A percentile compares a stretch with the other conserved stretches of the same genome.
These are phyloP conservation scores for Botrytis squamosa DNA, from an alignment of 2,329 filamentous ascomycete genomes.

Conservation along the genomic window DNA sequence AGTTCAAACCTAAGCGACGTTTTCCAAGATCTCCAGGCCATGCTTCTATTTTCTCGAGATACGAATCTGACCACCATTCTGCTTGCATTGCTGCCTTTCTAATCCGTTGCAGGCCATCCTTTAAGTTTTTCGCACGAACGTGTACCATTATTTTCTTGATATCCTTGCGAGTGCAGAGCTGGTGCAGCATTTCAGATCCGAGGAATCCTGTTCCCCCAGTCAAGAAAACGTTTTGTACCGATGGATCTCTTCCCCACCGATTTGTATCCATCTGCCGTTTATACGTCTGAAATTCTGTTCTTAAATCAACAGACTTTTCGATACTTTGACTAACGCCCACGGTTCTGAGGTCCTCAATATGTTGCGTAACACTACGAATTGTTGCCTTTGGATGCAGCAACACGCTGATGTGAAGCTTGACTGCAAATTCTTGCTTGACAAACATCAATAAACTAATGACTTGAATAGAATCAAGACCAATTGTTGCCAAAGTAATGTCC, in stretches of 20 bases:
- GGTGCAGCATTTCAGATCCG: slow-evolving; percentile 41
- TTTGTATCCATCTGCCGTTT: slow-evolving; percentile 12
- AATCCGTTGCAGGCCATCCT: slow-evolving; percentile 24
- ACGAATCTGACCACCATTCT: slow-evolving; percentile 31
- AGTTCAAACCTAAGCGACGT: slow-evolving; percentile 66
- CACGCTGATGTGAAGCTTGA: slow-evolving; percentile 11
- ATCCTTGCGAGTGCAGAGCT: slow-evolving; percentile 23
- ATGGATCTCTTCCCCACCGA: neutral
- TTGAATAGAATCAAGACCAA: slow-evolving; percentile 21
- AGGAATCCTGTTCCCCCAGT: slow-evolving; percentile 47
- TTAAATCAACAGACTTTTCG: slow-evolving; percentile 10
- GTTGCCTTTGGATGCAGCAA: slow-evolving; percentile 17
- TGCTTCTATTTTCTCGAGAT: slow-evolving; percentile 25
- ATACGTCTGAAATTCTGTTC: slow-evolving; percentile 16
- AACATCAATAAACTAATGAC: slow-evolving; percentile 20
- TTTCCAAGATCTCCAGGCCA: slow-evolving; percentile 68
- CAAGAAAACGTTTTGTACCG: slow-evolving; percentile 33
- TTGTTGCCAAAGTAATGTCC: neutral
- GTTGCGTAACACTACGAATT: slow-evolving; percentile 8
- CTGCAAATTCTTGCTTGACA: slow-evolving; percentile 17
- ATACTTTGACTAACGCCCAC: neutral
- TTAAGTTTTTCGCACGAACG: slow-evolving; percentile 26
- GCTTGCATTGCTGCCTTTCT: slow-evolving; percentile 23
- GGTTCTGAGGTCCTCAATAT: neutral
- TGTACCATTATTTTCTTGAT: slow-evolving; percentile 29